Conservation (phyloP, 495 filamentous ascomycete species). For the Xylaria acuta region DNA sequence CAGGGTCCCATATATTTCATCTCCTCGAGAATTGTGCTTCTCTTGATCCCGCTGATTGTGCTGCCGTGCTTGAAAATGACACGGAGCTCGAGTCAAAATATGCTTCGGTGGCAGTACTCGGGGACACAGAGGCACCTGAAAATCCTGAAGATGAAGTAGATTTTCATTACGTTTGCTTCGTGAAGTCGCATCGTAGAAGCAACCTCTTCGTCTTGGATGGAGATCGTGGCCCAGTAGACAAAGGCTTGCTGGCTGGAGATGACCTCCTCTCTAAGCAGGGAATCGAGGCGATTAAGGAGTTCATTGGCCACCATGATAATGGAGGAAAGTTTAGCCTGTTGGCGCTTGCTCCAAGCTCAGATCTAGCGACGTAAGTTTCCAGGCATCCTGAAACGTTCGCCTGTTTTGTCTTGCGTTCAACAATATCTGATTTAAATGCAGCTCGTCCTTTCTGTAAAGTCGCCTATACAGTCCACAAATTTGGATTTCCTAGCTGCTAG, state of each 20-base stretch:
- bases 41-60: slow-evolving; percentile 58
- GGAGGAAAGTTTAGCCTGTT: not conserved
- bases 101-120: slow-evolving; percentile 64
- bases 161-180: slow-evolving; percentile 77
- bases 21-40: slow-evolving; percentile 47
- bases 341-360: slow-evolving; percentile 3
- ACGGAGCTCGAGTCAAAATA: slow-evolving; percentile 70
- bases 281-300: slow-evolving; percentile 1
- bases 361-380: not conserved
- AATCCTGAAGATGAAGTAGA: slow-evolving; percentile 64
- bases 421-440: not conserved
- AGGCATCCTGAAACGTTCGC: not conserved
- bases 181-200: slow-evolving; percentile 46
- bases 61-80: slow-evolving; percentile 70
- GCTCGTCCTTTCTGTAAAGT: not conserved
- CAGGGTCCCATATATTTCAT: slow-evolving; percentile 38
- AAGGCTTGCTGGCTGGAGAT: not conserved
- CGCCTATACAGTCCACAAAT: not conserved
- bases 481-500: too few species aligned
- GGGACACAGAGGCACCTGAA: slow-evolving; percentile 67
- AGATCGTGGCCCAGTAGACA: slow-evolving; percentile 30
- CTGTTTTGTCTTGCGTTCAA: not conserved
- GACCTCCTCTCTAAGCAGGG: not conserved
- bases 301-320: not conserved
- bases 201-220: slow-evolving; percentile 38